Conservation (phyloP, 139 green algal genomes). For the Diplosphaera chodatii region DNA sequence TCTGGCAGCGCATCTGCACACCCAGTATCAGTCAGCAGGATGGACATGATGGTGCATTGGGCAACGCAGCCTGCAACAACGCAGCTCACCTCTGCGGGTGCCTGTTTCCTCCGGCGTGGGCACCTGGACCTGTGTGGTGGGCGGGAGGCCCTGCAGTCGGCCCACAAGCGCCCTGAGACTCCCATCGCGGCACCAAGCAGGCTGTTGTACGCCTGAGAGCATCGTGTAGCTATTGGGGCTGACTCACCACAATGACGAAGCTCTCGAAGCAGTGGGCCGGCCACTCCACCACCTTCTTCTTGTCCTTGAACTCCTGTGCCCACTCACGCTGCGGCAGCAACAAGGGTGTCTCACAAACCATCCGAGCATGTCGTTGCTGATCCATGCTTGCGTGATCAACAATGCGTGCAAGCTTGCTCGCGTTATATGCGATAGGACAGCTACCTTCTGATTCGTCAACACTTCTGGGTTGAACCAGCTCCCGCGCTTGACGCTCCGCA, state of each 20-base stretch:
- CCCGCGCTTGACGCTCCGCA: background rate
- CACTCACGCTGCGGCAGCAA: constrained; percentile 42
- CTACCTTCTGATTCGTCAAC: constrained; percentile 22
- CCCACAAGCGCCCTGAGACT: no score
- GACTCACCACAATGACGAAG: constrained; percentile 65
- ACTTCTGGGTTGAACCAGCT: constrained; percentile 32
- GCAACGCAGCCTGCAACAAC: no score
- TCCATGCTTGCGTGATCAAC: no score
- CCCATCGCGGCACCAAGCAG: no score
- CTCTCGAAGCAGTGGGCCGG: constrained; percentile 60
- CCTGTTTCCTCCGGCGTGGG: constrained; percentile 17
- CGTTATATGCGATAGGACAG: no score
- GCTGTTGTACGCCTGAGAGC: no score
- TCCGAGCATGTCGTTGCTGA: no score
- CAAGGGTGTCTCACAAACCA: no score
- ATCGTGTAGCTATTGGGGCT: background rate
- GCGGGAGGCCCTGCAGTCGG: constrained; percentile 62
- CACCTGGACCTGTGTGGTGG: constrained; percentile 47
- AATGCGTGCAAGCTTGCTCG: no score
- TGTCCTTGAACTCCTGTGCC: constrained; percentile 28
- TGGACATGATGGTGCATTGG: no score
- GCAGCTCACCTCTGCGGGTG: constrained; percentile 7
- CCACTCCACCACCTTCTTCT: constrained; percentile 27
- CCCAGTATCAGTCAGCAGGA: no score
- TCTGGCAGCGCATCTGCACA: background rate